Conservation (phyloP, 805 yeast genomes). For the Blastobotrys attinorum region DNA sequence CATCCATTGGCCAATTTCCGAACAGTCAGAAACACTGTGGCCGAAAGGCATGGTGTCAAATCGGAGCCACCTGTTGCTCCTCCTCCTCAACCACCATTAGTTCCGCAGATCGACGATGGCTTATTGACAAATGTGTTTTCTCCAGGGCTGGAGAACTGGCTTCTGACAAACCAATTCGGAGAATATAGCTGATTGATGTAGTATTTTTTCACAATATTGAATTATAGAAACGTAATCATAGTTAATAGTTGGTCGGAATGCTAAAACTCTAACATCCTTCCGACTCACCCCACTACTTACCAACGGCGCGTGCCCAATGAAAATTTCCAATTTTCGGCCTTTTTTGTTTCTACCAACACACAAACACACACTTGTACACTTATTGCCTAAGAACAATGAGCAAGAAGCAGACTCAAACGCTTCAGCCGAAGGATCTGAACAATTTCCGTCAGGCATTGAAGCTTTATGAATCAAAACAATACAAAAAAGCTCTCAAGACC, state of each 20-base stretch:
- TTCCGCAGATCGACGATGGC: not conserved
- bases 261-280: too few relatives aligned
- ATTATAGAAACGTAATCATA: too few relatives aligned
- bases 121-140: too few relatives aligned
- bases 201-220: too few relatives aligned
- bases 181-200: too few relatives aligned
- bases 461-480: conserved; percentile 76
- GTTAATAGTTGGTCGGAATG: too few relatives aligned
- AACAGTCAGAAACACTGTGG: not conserved
- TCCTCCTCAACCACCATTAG: not conserved
- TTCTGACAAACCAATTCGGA: not conserved
- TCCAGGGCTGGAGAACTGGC: conserved; percentile 1
- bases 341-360: too few relatives aligned
- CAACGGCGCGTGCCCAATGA: too few relatives aligned
- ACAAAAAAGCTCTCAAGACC: conserved; percentile 73
- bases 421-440: conserved; percentile 55
- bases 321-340: too few relatives aligned
- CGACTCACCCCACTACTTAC: too few relatives aligned
- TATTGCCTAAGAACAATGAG: not conserved
- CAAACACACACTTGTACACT: not conserved
- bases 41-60: not conserved
- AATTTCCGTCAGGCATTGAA: conserved; percentile 75
- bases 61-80: not conserved
- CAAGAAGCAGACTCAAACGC: conserved; percentile 24
- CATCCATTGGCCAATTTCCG: conserved; percentile 3